phyloP scores from a whole-genome alignment of 1,284 basidiomycete genomes.

The Fomitopsis schrenkii region DNA sequence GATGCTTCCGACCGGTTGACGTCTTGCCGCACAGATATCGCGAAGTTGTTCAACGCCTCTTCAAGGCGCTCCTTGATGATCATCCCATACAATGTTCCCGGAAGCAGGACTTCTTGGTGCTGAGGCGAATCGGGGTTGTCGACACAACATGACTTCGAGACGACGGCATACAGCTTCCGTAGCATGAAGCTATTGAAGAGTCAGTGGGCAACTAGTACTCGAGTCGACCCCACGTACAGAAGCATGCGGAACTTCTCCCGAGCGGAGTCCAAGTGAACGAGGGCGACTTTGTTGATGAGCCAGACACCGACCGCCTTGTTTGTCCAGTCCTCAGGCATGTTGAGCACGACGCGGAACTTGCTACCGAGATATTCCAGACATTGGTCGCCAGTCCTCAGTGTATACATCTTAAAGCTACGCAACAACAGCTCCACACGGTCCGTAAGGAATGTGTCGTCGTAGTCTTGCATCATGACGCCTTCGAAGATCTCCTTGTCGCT shows the following conservation, averaged over 20 bases:
- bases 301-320: constrained; percentile 82
- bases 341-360: constrained; percentile 93
- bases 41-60: constrained; percentile 80
- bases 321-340: constrained; percentile 91
- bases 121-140: constrained; percentile 99
- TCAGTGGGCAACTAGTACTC: neutral
- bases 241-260: constrained; percentile 96
- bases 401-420: constrained; percentile 93
- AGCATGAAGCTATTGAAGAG: constrained; percentile 81
- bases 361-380: constrained; percentile 97
- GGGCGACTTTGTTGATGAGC: constrained; percentile 83
- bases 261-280: constrained; percentile 89
- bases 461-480: constrained; percentile 96
- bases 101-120: constrained; percentile 96
- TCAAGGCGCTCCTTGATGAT: constrained; percentile 98
- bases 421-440: constrained; percentile 98
- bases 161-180: constrained; percentile 91
- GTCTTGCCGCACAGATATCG: constrained; percentile 72
- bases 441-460: constrained; percentile 95
- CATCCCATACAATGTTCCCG: constrained; percentile 92
- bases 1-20: constrained; percentile 67
- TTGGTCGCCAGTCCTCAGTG: constrained; percentile 85
- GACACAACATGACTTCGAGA: constrained; percentile 86
- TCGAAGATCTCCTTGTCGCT: constrained; percentile 98
- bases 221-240: constrained; percentile 51